These are phyloP conservation scores for Aspergillus ibericus DNA, from an alignment of 2,329 filamentous ascomycete genomes.

Conservation along the genomic window DNA sequence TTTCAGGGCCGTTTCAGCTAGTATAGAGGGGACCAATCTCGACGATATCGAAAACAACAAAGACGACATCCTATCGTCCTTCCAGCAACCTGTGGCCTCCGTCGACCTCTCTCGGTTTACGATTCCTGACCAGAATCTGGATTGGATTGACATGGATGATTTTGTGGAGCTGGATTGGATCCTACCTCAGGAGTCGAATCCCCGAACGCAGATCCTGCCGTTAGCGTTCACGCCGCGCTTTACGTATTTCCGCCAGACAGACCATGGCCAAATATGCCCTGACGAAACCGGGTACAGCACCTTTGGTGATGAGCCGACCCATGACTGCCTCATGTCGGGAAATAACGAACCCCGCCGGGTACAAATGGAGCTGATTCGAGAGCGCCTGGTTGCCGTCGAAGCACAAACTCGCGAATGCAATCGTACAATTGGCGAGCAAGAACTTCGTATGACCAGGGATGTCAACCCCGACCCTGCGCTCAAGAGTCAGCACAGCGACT, in stretches of 20 bases:
- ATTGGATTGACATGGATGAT: slow-evolving; percentile 99
- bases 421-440: slow-evolving; percentile 70
- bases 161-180: slow-evolving; percentile 99
- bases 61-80: slow-evolving; percentile 61
- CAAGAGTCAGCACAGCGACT: slow-evolving; percentile 49
- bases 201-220: slow-evolving; percentile 90
- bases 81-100: slow-evolving; percentile 53
- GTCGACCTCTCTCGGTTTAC: slow-evolving; percentile 80
- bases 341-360: slow-evolving; percentile 86
- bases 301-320: slow-evolving; percentile 90
- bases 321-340: slow-evolving; percentile 91
- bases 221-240: slow-evolving; percentile 90
- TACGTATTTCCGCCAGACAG: slow-evolving; percentile 96
- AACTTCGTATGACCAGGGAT: slow-evolving; percentile 61
- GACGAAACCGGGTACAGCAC: slow-evolving; percentile 80
- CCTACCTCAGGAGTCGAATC: slow-evolving; percentile 82
- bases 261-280: slow-evolving; percentile 73
- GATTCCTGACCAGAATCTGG: slow-evolving; percentile 91
- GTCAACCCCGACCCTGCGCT: slow-evolving; percentile 49
- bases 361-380: slow-evolving; percentile 80
- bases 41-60: slow-evolving; percentile 66
- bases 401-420: slow-evolving; percentile 75
- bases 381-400: slow-evolving; percentile 74
- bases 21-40: slow-evolving; percentile 74
- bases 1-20: slow-evolving; percentile 88